Base-by-base conservation (phyloP, 306 rosid species). In the Echinosophora koreensis region DNA sequence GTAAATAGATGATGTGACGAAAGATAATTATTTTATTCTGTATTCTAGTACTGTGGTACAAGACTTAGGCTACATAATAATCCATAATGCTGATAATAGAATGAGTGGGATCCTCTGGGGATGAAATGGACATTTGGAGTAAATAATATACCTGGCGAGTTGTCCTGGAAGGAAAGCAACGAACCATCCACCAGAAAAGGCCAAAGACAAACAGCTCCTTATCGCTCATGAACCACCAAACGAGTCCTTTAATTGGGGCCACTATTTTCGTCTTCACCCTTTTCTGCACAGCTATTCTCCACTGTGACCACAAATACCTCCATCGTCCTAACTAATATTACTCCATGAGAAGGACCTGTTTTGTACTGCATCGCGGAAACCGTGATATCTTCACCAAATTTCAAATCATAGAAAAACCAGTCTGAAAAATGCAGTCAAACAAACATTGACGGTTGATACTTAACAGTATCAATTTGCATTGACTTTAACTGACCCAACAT, bases 211-310 rank as follows among this genome's bases (percentile, higher is more conserved):
- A 79, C 55, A 82, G 65, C 87, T 67, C 58, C 73, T 59, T 60
- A 64, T 70, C 67, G 3, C n/a, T 51, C 15, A 71, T 16, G 74
- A 84, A 67, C 81, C 82, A 73, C 87, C 83, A 75, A 88, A 75
- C 57, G 49, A 59, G 60, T 80, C 77, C 73, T 71, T 75, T 9
- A 44, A 44, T 72, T 69, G 77, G 44, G 74, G 30, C 65, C 61
- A 14, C 27, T 56, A 11, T 74, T 73, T 57, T 63, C 10, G 44
- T 73, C 89, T 76, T 42, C 47, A 7, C 8, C 59, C 52, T 18
- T 77, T 32, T 46, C 4, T 61, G 2, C 61, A 69, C 83, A 71
- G 22, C 72, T 68, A 22, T 61, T 38, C 74, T 27, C 71, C 35
- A 56, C 12, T 42, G 42, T 28, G 34, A 55, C 71, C 76, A 58